phyloP scores from a whole-genome alignment of 495 filamentous ascomycete species.

The Aspergillus saccharolyticus region DNA sequence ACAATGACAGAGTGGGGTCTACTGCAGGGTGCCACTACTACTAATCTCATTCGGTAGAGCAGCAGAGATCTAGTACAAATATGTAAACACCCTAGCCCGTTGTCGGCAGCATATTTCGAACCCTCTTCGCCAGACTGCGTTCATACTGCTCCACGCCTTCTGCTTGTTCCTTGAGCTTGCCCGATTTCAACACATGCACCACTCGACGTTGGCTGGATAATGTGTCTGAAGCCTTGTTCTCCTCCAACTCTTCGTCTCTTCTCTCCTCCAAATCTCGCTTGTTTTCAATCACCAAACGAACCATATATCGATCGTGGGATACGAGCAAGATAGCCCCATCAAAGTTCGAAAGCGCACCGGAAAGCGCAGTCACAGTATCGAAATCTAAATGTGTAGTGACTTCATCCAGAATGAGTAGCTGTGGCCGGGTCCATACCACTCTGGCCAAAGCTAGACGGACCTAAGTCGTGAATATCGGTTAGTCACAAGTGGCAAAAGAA shows the following conservation, averaged over 20 bases:
- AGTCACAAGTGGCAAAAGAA: not conserved
- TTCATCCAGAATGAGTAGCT: conserved; percentile 75
- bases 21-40: too few species aligned
- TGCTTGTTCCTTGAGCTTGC: conserved; percentile 50
- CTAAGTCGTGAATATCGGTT: conserved; percentile 17
- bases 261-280: conserved; percentile 38
- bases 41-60: too few species aligned
- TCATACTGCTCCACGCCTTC: conserved; percentile 63
- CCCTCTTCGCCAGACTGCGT: conserved; percentile 55
- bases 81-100: conserved; percentile 6
- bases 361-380: conserved; percentile 66
- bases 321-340: conserved; percentile 68
- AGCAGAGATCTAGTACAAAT: too few species aligned
- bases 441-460: conserved; percentile 71
- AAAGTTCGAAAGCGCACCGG: conserved; percentile 58
- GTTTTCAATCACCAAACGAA: conserved; percentile 65
- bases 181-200: conserved; percentile 56
- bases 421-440: conserved; percentile 61
- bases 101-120: conserved; percentile 34
- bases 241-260: conserved; percentile 48
- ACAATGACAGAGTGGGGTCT: not conserved
- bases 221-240: conserved; percentile 43
- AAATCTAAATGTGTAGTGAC: conserved; percentile 83
- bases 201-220: conserved; percentile 44
- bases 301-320: conserved; percentile 72